Evolutionary conservation across 805 yeast species (phyloP).

Genomic region (Candida ponderosae): DNA sequence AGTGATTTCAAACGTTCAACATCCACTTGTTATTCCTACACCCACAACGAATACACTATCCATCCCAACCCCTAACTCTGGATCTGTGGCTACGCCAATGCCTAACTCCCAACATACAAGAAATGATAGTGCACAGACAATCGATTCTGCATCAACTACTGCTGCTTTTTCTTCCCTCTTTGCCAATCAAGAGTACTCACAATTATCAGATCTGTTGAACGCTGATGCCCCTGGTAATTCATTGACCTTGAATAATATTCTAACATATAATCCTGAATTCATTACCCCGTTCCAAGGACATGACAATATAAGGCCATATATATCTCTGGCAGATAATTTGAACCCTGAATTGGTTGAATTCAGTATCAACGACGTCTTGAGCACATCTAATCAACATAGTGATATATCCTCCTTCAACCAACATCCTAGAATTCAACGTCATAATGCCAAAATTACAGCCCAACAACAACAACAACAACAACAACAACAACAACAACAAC

Average conservation of each 20-base stretch:
- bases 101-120: background rate
- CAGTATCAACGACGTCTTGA: background rate
- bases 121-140: background rate
- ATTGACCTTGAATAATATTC: constrained; percentile 4
- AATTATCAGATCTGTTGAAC: constrained; percentile 30
- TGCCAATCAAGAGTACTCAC: constrained; percentile 34
- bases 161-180: constrained; percentile 22
- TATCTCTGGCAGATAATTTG: constrained; percentile 18
- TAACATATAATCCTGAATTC: constrained; percentile 20
- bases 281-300: constrained; percentile 19
- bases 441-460: too few relatives aligned
- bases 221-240: constrained; percentile 15
- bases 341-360: background rate
- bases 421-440: too few relatives aligned
- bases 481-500: background rate
- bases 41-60: constrained; percentile 3
- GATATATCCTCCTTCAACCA: too few relatives aligned
- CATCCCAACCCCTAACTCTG: background rate
- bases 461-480: background rate
- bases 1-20: too few relatives aligned
- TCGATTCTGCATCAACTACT: constrained; percentile 9
- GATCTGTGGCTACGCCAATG: background rate
- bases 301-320: constrained; percentile 21
- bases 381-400: too few relatives aligned
- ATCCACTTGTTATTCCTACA: background rate